These are phyloP conservation scores for Suillus fuscotomentosus DNA, from an alignment of 768 basidiomycete species.

Conservation along the genomic window DNA sequence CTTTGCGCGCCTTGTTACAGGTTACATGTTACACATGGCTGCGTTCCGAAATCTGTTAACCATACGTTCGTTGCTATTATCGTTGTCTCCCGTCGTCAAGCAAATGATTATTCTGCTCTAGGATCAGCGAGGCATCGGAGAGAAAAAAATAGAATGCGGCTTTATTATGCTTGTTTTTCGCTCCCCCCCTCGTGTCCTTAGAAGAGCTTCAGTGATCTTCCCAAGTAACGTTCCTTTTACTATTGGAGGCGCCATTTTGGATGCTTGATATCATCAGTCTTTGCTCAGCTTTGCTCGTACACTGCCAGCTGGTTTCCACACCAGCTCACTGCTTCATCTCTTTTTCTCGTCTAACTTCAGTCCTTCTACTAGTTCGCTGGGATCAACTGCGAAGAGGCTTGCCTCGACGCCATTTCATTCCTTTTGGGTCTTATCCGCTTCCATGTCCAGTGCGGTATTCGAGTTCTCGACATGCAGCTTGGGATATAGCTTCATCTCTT, in stretches of 20 bases:
- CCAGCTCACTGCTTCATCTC: constrained; percentile 1
- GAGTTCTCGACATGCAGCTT: constrained; percentile 13
- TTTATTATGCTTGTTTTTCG: constrained; percentile 1
- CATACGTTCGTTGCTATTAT: constrained; percentile 2
- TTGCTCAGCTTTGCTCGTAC: constrained; percentile 9
- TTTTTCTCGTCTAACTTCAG: background rate
- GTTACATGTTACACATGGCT: background rate
- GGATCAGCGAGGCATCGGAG: background rate
- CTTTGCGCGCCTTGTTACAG: background rate
- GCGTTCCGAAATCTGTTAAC: background rate
- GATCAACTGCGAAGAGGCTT: constrained; percentile 8
- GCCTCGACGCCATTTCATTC: constrained; percentile 11
- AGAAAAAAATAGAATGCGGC: background rate
- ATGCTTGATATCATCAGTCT: constrained; percentile 8
- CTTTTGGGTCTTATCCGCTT: constrained; percentile 11
- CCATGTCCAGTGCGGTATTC: constrained; percentile 14
- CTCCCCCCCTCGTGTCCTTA: background rate
- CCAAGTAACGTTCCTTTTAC: background rate
- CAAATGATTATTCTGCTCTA: constrained; percentile 4
- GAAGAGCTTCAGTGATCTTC: constrained; percentile 1
- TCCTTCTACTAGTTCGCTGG: constrained; percentile 1
- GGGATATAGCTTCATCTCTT: constrained; percentile 24
- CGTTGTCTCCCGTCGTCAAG: constrained; percentile 9
- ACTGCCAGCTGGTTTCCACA: constrained; percentile 12
- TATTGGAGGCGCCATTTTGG: background rate